phyloP scores from a whole-genome alignment of 768 basidiomycete species.

The Neoboletus brunneissimus region DNA sequence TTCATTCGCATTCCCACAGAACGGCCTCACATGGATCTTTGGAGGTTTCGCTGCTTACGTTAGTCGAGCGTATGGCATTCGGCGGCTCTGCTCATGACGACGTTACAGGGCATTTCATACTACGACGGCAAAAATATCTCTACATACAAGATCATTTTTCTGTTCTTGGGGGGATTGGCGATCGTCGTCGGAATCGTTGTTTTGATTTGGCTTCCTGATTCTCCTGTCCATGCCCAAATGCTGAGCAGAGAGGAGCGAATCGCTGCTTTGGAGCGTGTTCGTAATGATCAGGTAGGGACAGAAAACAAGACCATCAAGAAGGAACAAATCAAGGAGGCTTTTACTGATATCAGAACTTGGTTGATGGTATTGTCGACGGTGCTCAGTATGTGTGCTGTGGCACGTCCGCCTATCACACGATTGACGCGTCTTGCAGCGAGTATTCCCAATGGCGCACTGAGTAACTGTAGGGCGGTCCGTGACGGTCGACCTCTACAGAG shows the following conservation, averaged over 20 bases:
- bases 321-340: conserved; percentile 55
- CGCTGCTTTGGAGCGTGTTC: conserved; percentile 61
- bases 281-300: conserved; percentile 64
- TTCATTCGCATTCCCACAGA: conserved; percentile 35
- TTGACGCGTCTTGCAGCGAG: conserved; percentile 41
- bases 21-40: conserved; percentile 56
- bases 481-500: not conserved
- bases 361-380: conserved; percentile 57
- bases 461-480: conserved; percentile 50
- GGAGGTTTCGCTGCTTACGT: conserved; percentile 67
- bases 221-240: conserved; percentile 57
- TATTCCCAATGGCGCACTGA: conserved; percentile 62
- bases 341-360: conserved; percentile 60
- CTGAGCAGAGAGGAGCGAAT: conserved; percentile 58
- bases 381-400: conserved; percentile 42
- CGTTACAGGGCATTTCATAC: conserved; percentile 52
- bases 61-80: conserved; percentile 9
- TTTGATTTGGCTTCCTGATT: conserved; percentile 62
- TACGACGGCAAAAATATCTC: conserved; percentile 46
- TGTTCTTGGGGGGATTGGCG: conserved; percentile 58
- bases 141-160: conserved; percentile 60
- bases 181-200: conserved; percentile 56
- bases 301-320: conserved; percentile 59
- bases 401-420: not conserved
- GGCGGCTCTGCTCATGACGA: not conserved